phyloP scores from a whole-genome alignment of 495 filamentous ascomycete species.

The Penicillium antarcticum region DNA sequence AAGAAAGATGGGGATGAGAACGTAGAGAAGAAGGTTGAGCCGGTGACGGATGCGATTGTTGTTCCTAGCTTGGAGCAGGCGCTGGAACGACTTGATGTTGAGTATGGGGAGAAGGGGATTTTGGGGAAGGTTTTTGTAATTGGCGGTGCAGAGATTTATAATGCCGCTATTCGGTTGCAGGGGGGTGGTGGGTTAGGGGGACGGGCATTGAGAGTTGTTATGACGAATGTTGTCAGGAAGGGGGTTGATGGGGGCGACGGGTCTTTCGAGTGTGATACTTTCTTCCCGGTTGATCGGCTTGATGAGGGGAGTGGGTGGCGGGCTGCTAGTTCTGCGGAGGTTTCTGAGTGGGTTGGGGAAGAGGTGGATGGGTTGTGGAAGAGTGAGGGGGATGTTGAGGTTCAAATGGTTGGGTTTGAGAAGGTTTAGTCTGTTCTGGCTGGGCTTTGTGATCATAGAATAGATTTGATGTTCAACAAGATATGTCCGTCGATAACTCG shows the following conservation, averaged over 20 bases:
- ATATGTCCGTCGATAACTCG: not conserved
- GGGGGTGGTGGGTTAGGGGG: slow-evolving; percentile 6
- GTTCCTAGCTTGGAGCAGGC: slow-evolving; percentile 54
- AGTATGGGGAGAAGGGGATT: slow-evolving; percentile 16
- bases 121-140: slow-evolving; percentile 72
- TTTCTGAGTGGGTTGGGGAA: slow-evolving; percentile 46
- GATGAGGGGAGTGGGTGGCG: slow-evolving; percentile 31
- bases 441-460: no score
- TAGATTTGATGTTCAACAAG: not conserved
- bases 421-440: slow-evolving; percentile 9
- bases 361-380: slow-evolving; percentile 37
- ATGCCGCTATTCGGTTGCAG: slow-evolving; percentile 52
- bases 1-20: slow-evolving; percentile 10
- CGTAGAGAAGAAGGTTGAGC: slow-evolving; percentile 16
- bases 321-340: slow-evolving; percentile 32
- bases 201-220: slow-evolving; percentile 37
- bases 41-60: slow-evolving; percentile 35
- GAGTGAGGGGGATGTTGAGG: slow-evolving; percentile 37
- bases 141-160: slow-evolving; percentile 85
- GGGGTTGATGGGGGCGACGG: slow-evolving; percentile 45
- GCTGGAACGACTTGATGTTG: slow-evolving; percentile 34
- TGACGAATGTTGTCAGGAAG: slow-evolving; percentile 42
- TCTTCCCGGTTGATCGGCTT: slow-evolving; percentile 62
- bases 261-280: slow-evolving; percentile 83
- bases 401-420: slow-evolving; percentile 48